A percentile compares a stretch with the other conserved stretches of the same genome.
Conservation (phyloP, 148 eudicot genomes). For the Nepenthes gracilis region DNA sequence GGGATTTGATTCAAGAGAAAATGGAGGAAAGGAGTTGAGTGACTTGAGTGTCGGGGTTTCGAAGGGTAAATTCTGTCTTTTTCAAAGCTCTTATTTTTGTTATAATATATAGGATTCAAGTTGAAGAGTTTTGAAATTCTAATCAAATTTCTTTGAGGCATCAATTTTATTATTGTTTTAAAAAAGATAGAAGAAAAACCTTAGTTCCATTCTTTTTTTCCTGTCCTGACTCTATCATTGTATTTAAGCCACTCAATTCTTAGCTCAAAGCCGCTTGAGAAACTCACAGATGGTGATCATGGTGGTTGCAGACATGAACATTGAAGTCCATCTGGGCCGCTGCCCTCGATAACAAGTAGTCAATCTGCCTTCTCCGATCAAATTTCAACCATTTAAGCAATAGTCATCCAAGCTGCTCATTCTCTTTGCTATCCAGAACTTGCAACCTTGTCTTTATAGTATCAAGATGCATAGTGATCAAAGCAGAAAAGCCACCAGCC, state of each 20-base stretch:
- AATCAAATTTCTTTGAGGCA: too few species aligned
- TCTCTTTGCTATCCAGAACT: slow-evolving; percentile 49
- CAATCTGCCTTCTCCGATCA: slow-evolving; percentile 68
- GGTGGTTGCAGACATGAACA: slow-evolving; percentile 53
- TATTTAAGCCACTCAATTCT: slow-evolving; percentile 36
- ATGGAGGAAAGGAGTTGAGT: too few species aligned
- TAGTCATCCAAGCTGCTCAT: slow-evolving; percentile 31
- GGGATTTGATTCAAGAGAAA: too few species aligned
- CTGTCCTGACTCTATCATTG: too few species aligned
- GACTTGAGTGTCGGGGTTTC: too few species aligned
- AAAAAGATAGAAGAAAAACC: too few species aligned
- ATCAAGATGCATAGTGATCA: slow-evolving; percentile 67
- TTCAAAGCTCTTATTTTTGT: too few species aligned
- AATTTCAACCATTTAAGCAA: slow-evolving; percentile 8
- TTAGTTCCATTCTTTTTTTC: too few species aligned
- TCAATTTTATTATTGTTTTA: too few species aligned
- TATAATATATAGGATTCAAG: too few species aligned
- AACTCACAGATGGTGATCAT: slow-evolving; percentile 76
- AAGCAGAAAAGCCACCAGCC: slow-evolving; percentile 53
- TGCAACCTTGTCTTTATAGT: slow-evolving; percentile 63
- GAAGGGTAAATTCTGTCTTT: too few species aligned
- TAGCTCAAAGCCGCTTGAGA: slow-evolving; percentile 54
- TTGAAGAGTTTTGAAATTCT: too few species aligned
- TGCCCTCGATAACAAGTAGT: slow-evolving; percentile 56
- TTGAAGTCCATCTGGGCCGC: slow-evolving; percentile 41